Base-by-base conservation (phyloP, 371 early-diverging fungal genomes). In the Mucor circinelloides region DNA sequence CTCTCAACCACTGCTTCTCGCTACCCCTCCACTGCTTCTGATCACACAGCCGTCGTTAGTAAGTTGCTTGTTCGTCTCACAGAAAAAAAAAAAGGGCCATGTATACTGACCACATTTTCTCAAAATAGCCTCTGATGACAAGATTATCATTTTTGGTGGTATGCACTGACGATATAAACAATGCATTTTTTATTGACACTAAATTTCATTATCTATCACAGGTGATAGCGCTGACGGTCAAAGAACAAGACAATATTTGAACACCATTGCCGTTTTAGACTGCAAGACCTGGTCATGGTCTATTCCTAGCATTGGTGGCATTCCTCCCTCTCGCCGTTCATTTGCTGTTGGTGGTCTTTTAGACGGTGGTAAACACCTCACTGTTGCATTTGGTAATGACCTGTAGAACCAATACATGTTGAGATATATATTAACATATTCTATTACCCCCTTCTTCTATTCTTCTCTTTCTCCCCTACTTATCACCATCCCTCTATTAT, bases 141-240 rank as follows among this genome's bases (percentile, higher is more conserved):
- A 74, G 58, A 80, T 83, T 31, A 60, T 79, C 46, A 31, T 83
- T 50, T 79, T 80, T 74, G 83, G 83, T 65, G 83, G 83, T 75
- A 57, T 56, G 34, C 50, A 66, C 48, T 21, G 9, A 48, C 13
- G 21, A 62, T 25, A 21, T 8, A 23, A 38, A 28, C 25, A 50
- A 50, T n/a, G 52, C 27, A 62, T 8, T 9, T 28, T 34, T 30
- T 19, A 40, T 17, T 23, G 15, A 44, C 23, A 28, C 8, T 19
- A 21, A 17, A 55, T 66, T 63, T 55, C 15, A 52, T 52, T 52
- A 27, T 52, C 13, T 2, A 9, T 13, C 42, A 40, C 58, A 81
- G 82, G 82, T 69, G 70, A 74, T 60, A 77, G 67, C 63, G 74
- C 63, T 54, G 67, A 42, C 2, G 19, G 15, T 15, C 48, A 61